Conservation (phyloP, 371 early-diverging fungal genomes). For the Rhizopus stolonifer region DNA sequence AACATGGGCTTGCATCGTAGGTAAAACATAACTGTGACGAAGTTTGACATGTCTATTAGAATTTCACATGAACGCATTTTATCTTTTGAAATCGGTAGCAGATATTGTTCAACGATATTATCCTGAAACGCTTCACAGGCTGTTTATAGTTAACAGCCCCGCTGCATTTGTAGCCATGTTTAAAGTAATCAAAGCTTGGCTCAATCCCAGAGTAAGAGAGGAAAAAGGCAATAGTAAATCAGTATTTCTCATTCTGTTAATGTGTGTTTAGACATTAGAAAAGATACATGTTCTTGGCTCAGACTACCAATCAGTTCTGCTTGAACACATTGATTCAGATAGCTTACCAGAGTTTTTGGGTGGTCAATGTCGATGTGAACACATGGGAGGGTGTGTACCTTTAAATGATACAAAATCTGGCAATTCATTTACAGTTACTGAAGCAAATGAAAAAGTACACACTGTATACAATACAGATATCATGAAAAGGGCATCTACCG, state of each 20-base stretch:
- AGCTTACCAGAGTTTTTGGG: constrained; percentile 75
- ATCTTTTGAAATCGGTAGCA: constrained; percentile 66
- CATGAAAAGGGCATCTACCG: constrained; percentile 22
- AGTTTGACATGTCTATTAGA: constrained; percentile 36
- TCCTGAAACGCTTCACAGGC: constrained; percentile 75
- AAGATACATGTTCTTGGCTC: constrained; percentile 74
- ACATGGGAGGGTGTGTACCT: constrained; percentile 74
- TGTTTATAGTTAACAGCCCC: constrained; percentile 83
- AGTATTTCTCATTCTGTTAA: not conserved
- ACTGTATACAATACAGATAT: constrained; percentile 30
- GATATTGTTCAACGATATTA: constrained; percentile 78
- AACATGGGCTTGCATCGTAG: constrained; percentile 70
- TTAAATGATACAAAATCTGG: constrained; percentile 21
- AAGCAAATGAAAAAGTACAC: constrained; percentile 23
- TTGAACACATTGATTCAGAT: constrained; percentile 69
- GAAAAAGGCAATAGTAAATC: not conserved
- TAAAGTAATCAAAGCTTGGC: constrained; percentile 71
- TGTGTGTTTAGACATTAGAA: constrained; percentile 49
- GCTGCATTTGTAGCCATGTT: constrained; percentile 74
- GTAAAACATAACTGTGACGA: constrained; percentile 5
- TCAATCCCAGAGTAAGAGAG: constrained; percentile 62
- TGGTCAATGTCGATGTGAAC: constrained; percentile 72
- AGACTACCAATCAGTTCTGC: constrained; percentile 55
- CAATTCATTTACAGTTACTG: constrained; percentile 13
- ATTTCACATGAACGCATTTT: constrained; percentile 70